phyloP scores from a whole-genome alignment of 2,329 filamentous ascomycete genomes.

The Cryphonectria parasitica region DNA sequence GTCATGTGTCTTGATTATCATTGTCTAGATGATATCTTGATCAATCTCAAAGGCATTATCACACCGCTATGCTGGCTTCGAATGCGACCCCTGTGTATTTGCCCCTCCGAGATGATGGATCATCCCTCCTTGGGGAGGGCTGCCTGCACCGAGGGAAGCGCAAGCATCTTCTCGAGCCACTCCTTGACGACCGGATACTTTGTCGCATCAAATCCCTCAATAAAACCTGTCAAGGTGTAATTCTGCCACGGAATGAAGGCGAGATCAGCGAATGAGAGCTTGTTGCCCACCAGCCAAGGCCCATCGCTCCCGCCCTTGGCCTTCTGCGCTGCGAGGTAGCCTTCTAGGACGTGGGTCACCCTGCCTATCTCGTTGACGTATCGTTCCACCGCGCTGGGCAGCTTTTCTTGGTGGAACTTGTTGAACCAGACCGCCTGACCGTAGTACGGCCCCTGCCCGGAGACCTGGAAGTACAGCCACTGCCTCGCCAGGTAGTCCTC shows the following conservation, averaged over 20 bases:
- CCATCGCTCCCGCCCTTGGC: not conserved
- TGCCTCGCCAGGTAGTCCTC: slow-evolving; percentile 44
- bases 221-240: too few species aligned
- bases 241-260: slow-evolving; percentile 21
- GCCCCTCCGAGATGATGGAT: too few species aligned
- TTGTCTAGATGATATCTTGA: not conserved
- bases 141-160: not conserved
- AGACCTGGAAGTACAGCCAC: slow-evolving; percentile 49
- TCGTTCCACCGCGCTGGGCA: slow-evolving; percentile 14
- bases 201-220: not conserved
- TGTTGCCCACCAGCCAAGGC: slow-evolving; percentile 24
- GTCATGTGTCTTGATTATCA: not conserved
- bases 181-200: not conserved
- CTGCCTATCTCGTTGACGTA: slow-evolving; percentile 14
- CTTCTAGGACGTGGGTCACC: slow-evolving; percentile 21
- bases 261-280: slow-evolving; percentile 22
- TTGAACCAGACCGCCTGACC: slow-evolving; percentile 43
- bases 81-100: not conserved
- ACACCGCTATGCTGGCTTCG: not conserved
- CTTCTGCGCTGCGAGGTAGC: slow-evolving; percentile 17
- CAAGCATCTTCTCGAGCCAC: not conserved
- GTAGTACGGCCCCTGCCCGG: slow-evolving; percentile 49
- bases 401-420: slow-evolving; percentile 20
- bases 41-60: not conserved
- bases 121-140: not conserved